Evolutionary conservation across 2,329 filamentous ascomycete species (phyloP).

Genomic region (Penicillium paneum): DNA sequence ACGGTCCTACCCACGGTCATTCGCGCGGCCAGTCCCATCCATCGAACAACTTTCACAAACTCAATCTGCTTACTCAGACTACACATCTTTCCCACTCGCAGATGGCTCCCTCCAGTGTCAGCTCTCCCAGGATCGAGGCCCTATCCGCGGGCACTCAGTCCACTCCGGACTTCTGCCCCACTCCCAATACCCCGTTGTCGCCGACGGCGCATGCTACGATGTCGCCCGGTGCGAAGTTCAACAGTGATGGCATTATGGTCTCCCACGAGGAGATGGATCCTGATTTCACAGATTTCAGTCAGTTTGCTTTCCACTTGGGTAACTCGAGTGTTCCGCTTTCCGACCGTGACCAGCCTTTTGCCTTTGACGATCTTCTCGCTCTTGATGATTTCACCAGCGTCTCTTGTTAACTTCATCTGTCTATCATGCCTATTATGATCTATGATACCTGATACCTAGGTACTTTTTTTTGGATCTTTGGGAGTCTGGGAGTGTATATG

Average conservation of each 20-base stretch:
- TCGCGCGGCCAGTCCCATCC: slow-evolving; percentile 24
- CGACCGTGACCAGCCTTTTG: slow-evolving; percentile 24
- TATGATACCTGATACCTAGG: slow-evolving; percentile 11
- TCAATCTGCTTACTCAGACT: slow-evolving; percentile 22
- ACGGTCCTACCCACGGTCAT: slow-evolving; percentile 13
- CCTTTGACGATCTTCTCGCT: slow-evolving; percentile 33
- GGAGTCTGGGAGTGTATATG: neutral
- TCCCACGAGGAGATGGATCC: slow-evolving; percentile 29
- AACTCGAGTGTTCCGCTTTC: slow-evolving; percentile 19
- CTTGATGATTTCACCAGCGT: slow-evolving; percentile 33
- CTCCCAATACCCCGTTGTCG: slow-evolving; percentile 30
- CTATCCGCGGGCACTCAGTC: slow-evolving; percentile 30
- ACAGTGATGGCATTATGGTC: slow-evolving; percentile 25
- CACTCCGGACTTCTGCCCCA: slow-evolving; percentile 34
- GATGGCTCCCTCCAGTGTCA: slow-evolving; percentile 6
- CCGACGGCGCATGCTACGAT: slow-evolving; percentile 14
- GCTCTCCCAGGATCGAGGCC: slow-evolving; percentile 22
- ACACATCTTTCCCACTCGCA: slow-evolving; percentile 11
- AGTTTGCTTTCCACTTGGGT: slow-evolving; percentile 31
- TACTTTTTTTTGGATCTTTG: slow-evolving; percentile 8
- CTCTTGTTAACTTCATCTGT: slow-evolving; percentile 19
- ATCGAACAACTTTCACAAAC: slow-evolving; percentile 17
- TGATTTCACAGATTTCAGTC: slow-evolving; percentile 34
- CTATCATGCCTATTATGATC: slow-evolving; percentile 15
- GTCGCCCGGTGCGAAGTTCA: slow-evolving; percentile 12